phyloP scores from a whole-genome alignment of 495 filamentous ascomycete genomes.

The Aspergillus ellipticus region DNA sequence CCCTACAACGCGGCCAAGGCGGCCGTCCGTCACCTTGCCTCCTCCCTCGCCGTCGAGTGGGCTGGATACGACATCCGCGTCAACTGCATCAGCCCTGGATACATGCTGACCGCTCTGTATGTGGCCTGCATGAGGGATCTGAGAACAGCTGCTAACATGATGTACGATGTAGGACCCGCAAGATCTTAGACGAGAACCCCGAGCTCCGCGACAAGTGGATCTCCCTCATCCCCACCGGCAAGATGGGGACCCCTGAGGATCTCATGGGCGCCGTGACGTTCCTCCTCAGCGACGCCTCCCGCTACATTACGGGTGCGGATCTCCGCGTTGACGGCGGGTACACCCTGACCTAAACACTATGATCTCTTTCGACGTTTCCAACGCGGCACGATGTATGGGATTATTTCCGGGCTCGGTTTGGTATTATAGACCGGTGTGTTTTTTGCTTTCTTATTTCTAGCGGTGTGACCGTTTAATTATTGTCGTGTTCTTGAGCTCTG shows the following conservation, averaged over 20 bases:
- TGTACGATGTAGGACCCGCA: slow-evolving; percentile 69
- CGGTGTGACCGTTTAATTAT: not conserved
- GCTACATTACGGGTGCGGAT: slow-evolving; percentile 87
- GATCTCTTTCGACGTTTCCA: not conserved
- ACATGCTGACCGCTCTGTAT: slow-evolving; percentile 88
- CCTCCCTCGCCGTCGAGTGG: slow-evolving; percentile 86
- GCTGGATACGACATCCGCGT: slow-evolving; percentile 78
- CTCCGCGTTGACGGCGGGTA: slow-evolving; percentile 90
- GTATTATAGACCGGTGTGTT: slow-evolving; percentile 3
- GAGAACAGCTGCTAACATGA: slow-evolving; percentile 15
- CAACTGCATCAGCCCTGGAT: slow-evolving; percentile 87
- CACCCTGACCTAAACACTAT: slow-evolving; percentile 59
- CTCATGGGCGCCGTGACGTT: slow-evolving; percentile 92
- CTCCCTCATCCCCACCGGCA: slow-evolving; percentile 82
- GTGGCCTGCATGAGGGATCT: slow-evolving; percentile 7
- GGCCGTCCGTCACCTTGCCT: slow-evolving; percentile 77
- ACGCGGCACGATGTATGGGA: slow-evolving; percentile 5
- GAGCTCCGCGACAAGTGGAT: slow-evolving; percentile 85
- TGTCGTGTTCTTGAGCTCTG: not conserved
- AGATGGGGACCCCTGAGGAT: slow-evolving; percentile 89
- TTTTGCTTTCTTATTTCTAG: not conserved
- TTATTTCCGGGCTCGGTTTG: not conserved
- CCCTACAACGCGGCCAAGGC: slow-evolving; percentile 91
- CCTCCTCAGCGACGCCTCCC: slow-evolving; percentile 78
- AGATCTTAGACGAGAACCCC: slow-evolving; percentile 90